Percentiles rank a stretch among this genome's conserved stretches.
These are phyloP conservation scores for Backusella luteola DNA, from an alignment of 192 early-diverging fungal species.

Conservation along the genomic window DNA sequence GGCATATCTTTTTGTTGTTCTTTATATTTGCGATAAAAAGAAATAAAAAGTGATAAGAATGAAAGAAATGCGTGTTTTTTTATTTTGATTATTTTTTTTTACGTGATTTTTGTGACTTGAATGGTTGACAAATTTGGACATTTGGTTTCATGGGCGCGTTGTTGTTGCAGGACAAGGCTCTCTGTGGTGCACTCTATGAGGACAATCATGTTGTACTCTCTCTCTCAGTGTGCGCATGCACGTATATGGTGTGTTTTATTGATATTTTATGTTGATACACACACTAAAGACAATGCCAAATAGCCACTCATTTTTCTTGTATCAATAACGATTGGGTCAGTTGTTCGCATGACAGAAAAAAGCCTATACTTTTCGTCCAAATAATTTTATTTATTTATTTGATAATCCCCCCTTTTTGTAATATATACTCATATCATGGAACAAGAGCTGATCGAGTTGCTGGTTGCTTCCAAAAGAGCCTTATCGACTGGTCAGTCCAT, in stretches of 20 bases:
- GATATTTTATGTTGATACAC: too few relatives aligned
- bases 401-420: neutral
- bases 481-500: conserved; percentile 25
- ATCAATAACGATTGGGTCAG: too few relatives aligned
- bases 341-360: too few relatives aligned
- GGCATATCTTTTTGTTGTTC: neutral
- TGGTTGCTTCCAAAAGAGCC: conserved; percentile 34
- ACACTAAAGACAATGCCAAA: too few relatives aligned
- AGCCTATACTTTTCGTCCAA: too few relatives aligned
- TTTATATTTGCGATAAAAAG: too few relatives aligned
- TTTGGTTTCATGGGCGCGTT: neutral
- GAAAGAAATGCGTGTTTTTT: neutral
- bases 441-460: conserved; percentile 30
- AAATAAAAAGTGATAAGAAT: neutral
- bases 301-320: too few relatives aligned
- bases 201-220: too few relatives aligned
- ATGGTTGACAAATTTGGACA: neutral
- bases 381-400: too few relatives aligned
- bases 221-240: too few relatives aligned
- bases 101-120: neutral
- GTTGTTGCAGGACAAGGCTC: neutral
- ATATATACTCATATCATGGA: conserved; percentile 18
- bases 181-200: too few relatives aligned
- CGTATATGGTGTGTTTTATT: too few relatives aligned
- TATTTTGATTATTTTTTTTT: neutral